Evolutionary conservation across 1,284 basidiomycete species (phyloP).

Genomic region (Rhodofomes roseus): DNA sequence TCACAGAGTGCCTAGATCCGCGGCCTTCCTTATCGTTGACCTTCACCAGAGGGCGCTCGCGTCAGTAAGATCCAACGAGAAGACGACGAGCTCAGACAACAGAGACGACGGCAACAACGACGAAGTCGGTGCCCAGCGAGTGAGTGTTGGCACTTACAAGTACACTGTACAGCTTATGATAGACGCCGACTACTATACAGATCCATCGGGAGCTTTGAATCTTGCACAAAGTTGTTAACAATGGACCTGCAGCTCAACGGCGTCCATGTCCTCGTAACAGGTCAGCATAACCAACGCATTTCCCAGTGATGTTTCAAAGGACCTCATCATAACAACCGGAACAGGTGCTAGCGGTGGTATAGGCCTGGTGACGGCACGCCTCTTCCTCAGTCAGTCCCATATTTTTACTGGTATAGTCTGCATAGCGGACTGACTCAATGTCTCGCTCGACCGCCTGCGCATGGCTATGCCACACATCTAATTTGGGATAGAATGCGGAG

Average conservation of each 20-base stretch:
- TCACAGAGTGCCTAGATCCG: not conserved
- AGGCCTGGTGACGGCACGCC: conserved; percentile 50
- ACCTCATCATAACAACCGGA: conserved; percentile 25
- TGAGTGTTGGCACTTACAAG: conserved; percentile 11
- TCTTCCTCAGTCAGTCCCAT: conserved; percentile 49
- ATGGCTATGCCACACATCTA: too few species aligned
- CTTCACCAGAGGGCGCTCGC: not conserved
- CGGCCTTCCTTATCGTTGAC: not conserved
- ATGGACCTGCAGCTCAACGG: conserved; percentile 36
- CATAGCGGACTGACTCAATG: conserved; percentile 10
- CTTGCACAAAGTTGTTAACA: too few species aligned
- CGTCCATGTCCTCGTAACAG: conserved; percentile 40
- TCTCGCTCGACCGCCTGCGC: too few species aligned
- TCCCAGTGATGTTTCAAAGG: not conserved
- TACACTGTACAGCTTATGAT: conserved; percentile 15
- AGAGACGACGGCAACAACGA: conserved; percentile 40
- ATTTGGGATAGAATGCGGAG: conserved; percentile 72
- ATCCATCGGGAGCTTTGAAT: not conserved
- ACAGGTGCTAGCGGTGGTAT: conserved; percentile 67
- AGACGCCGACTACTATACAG: not conserved
- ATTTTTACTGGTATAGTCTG: not conserved
- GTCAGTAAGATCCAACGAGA: too few species aligned
- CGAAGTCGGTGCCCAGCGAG: conserved; percentile 31
- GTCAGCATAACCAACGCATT: conserved; percentile 33
- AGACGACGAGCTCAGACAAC: not conserved